Base-by-base conservation (phyloP, 139 green algal genomes). In the Chlamydomonas schloesseri region DNA sequence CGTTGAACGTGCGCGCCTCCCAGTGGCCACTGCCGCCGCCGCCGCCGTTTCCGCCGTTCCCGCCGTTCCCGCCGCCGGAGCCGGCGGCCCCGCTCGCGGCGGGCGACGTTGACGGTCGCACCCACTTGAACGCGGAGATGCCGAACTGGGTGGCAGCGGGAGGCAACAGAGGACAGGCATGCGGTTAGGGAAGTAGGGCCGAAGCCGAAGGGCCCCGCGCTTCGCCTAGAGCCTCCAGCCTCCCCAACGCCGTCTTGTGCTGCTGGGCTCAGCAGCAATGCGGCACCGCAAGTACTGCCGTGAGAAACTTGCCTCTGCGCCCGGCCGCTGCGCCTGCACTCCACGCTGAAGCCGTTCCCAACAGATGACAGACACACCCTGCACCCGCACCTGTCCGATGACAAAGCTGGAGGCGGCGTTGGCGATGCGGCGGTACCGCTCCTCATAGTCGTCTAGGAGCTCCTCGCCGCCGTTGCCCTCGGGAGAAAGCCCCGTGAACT, bases 1-100 rank as follows among this genome's bases (percentile, higher is more conserved):
- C 96, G 82, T 97, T 97, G 92, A 96, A 97, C 34, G 94, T 96
- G 33, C 80, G 87, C 17, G 87, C 89, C 37, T 88, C 84, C 67
- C 84, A 91, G 62, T 64, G 28, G 0, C 76, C 75, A 15, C 50
- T 42, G 14, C 73, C 26, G 1, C 36, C 15, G 57, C 24, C 21
- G 23, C 23, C 75, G 57, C 37, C 28, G 42, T 64, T 83, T 42
- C 60, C 60, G 24, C 21, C 18, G 60, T 3, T 3, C 60, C 60
- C 1, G 60, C 18, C 60, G 71, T 87, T 42, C 21, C 70, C 20
- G 77, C 31, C 42, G 42, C 20, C 60, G 71, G 89, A 53, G 28
- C 60, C 20, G 77, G 37, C n/a, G n/a, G n/a, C n/a, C n/a, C n/a
- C n/a, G n/a, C n/a, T n/a, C n/a, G n/a, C n/a, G n/a, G n/a, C n/a